phyloP scores from a whole-genome alignment of 352 stramenopile species.

The Globisporangium yorkense region DNA sequence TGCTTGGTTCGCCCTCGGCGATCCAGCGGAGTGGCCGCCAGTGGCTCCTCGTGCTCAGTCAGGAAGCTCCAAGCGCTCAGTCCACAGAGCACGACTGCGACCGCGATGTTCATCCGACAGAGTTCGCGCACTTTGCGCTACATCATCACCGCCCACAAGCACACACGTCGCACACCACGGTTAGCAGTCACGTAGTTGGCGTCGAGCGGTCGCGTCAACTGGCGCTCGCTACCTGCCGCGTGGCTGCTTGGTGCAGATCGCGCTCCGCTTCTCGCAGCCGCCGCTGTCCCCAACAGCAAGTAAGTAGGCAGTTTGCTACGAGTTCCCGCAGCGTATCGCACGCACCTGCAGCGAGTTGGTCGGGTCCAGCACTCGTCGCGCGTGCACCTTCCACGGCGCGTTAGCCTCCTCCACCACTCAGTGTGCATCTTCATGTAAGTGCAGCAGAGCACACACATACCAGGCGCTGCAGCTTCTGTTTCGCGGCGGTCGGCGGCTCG shows the following conservation, averaged over 20 bases:
- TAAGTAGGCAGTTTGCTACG: not conserved
- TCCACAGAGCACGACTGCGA: constrained; percentile 28
- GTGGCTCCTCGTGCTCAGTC: not conserved
- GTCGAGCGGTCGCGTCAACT: not conserved
- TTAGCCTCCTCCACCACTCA: not conserved
- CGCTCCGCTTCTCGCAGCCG: constrained; percentile 41
- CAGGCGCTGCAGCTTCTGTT: constrained; percentile 35
- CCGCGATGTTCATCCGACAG: constrained; percentile 26
- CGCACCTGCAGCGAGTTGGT: constrained; percentile 31
- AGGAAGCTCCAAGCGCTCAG: constrained; percentile 29
- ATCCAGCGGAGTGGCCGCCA: not conserved
- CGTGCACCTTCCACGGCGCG: constrained; percentile 23
- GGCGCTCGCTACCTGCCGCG: constrained; percentile 24
- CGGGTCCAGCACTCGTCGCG: constrained; percentile 35
- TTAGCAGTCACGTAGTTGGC: not conserved
- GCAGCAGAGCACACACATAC: constrained; percentile 10
- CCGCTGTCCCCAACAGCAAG: constrained; percentile 5
- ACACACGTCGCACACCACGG: not conserved
- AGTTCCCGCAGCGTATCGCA: not conserved
- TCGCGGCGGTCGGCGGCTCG: constrained; percentile 2
- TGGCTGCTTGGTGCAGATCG: constrained; percentile 22
- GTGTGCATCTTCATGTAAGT: too few relatives aligned
- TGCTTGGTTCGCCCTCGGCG: not conserved
- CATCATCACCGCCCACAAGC: not conserved
- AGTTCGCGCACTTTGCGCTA: constrained; percentile 34